These are phyloP conservation scores for Saturnispora kantuleensis DNA, from an alignment of 805 yeast genomes.

Conservation along the genomic window DNA sequence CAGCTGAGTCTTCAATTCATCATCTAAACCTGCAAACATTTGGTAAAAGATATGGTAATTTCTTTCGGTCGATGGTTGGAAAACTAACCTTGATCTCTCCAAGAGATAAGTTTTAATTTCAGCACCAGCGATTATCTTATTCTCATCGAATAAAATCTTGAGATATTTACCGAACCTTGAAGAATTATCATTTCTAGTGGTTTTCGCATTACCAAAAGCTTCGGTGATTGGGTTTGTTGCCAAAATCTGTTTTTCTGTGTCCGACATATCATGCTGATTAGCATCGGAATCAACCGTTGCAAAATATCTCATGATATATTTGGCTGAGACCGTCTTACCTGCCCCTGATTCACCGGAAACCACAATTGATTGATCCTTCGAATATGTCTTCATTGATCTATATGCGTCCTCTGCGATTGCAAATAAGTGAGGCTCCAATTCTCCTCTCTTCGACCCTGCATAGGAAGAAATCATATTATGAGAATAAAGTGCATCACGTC, in stretches of 20 bases:
- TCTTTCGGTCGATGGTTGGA: slow-evolving; percentile 85
- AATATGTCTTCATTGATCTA: slow-evolving; percentile 82
- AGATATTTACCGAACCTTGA: slow-evolving; percentile 95
- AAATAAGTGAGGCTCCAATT: slow-evolving; percentile 91
- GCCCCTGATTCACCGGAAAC: slow-evolving; percentile 99
- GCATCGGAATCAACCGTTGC: slow-evolving; percentile 73
- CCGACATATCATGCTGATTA: slow-evolving; percentile 58
- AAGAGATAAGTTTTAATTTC: slow-evolving; percentile 84
- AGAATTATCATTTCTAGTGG: slow-evolving; percentile 94
- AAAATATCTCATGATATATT: slow-evolving; percentile 93
- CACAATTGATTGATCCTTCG: slow-evolving; percentile 85
- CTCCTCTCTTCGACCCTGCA: slow-evolving; percentile 88
- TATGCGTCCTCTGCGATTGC: slow-evolving; percentile 98
- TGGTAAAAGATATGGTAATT: slow-evolving; percentile 95
- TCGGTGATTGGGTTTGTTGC: slow-evolving; percentile 98
- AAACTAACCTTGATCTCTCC: slow-evolving; percentile 89
- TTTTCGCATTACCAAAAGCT: slow-evolving; percentile 97
- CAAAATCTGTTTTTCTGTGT: slow-evolving; percentile 85
- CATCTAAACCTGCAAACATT: slow-evolving; percentile 61
- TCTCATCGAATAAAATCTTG: slow-evolving; percentile 74
- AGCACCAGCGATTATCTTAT: slow-evolving; percentile 84
- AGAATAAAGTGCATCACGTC: slow-evolving; percentile 82
- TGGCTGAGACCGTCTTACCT: slow-evolving; percentile 95
- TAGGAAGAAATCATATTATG: slow-evolving; percentile 91
- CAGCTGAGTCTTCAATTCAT: slow-evolving; percentile 44